Conservation (phyloP, 805 yeast genomes). For the Lachancea kluyveri region DNA sequence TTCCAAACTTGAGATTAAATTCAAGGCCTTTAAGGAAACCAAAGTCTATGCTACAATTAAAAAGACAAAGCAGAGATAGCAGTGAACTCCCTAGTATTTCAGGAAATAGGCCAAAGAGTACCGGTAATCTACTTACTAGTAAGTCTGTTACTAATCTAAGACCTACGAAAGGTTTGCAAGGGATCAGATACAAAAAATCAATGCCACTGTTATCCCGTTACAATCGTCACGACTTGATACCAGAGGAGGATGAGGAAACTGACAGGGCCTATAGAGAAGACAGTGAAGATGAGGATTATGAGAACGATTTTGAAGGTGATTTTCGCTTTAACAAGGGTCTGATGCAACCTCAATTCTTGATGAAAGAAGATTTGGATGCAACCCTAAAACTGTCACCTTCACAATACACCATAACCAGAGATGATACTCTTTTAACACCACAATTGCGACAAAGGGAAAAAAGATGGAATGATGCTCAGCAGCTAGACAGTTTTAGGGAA, state of each 20-base stretch:
- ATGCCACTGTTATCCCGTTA: slow-evolving; percentile 21
- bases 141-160: slow-evolving; percentile 24
- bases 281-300: slow-evolving; percentile 6
- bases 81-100: too few species aligned
- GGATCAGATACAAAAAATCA: slow-evolving; percentile 22
- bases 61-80: slow-evolving; percentile 7
- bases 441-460: slow-evolving; percentile 21
- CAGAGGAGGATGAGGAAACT: slow-evolving; percentile 1
- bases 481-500: slow-evolving; percentile 21
- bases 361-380: slow-evolving; percentile 10
- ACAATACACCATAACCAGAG: slow-evolving; percentile 22
- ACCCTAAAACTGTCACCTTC: slow-evolving; percentile 22
- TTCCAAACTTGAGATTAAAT: slow-evolving; percentile 6
- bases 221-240: slow-evolving; percentile 7
- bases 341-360: slow-evolving; percentile 24
- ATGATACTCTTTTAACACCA: slow-evolving; percentile 25
- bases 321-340: slow-evolving; percentile 18
- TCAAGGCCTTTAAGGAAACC: slow-evolving; percentile 21
- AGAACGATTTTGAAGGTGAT: slow-evolving; percentile 13
- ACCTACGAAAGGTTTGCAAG: slow-evolving; percentile 9
- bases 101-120: slow-evolving; percentile 1
- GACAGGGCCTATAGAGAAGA: slow-evolving; percentile 5
- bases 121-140: slow-evolving; percentile 19
- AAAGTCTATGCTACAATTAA: slow-evolving; percentile 28
- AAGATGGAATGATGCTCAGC: slow-evolving; percentile 16